Base-by-base conservation (phyloP, 140 eudicot genomes). In the Cichorium intybus region DNA sequence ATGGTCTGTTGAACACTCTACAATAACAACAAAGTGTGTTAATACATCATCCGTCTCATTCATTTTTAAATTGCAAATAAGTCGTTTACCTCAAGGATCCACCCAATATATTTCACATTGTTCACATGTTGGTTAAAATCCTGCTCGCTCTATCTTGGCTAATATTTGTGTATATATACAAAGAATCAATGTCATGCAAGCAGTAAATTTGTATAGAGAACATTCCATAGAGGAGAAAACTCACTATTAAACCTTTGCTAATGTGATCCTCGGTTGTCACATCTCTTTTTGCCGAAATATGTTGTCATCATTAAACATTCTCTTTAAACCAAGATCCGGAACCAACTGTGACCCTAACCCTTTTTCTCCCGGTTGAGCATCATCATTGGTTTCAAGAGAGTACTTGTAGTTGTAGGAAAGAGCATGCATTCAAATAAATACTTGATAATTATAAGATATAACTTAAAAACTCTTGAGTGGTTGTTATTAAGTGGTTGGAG, bases 221-320 rank as follows among this genome's bases (percentile, higher is more conserved):
- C n/a, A n/a, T n/a, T n/a, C n/a, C n/a, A n/a, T n/a, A n/a, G n/a
- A n/a, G n/a, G n/a, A n/a, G n/a, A n/a, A 7, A 39, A 54, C 95
- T 68, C 79, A 89, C 97, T 47, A 79, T 77, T 63, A 90, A 63
- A 34, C 90, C 93, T 34, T 72, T 39, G 28, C 72, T 75, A 52
- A 81, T 75, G 57, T 68, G 58, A 16, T 77, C 85, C 37, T 79
- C 86, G 11, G 53, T 76, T 24, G 24, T 60, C 9, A 75, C 88
- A 28, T 82, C 91, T 51, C 81, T 84, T 64, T 84, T 81, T 87
- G 96, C 27, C 95, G 89, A 60, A 78, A 90, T 26, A 85, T 78
- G 27, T 82, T 21, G 0, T 85, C 95, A 69, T 87, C 88, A 35
- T 87, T 80, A 21, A 87, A 85, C 63, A 74, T 29, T 88, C 88